Percentiles rank a stretch among this genome's conserved stretches.
Evolutionary conservation across 2,329 filamentous ascomycete genomes (phyloP).

Genomic region (Cordyceps farinosa): DNA sequence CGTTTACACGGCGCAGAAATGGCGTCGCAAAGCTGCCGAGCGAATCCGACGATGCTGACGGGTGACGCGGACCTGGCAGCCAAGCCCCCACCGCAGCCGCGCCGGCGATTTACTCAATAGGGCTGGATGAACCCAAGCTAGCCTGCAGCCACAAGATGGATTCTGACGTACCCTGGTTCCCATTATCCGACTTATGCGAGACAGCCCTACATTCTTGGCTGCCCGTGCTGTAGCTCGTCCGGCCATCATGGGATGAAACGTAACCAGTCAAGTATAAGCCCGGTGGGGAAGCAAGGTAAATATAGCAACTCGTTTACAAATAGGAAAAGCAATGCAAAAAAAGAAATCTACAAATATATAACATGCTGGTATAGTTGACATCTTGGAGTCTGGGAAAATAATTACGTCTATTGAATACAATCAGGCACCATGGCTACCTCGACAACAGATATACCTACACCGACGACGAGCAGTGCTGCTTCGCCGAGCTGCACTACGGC

Average conservation of each 20-base stretch:
- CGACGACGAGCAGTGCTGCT: conserved; percentile 42
- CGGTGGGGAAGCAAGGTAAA: not conserved
- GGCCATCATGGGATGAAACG: not conserved
- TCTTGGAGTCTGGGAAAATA: not conserved
- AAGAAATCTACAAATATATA: not conserved
- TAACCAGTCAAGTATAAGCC: not conserved
- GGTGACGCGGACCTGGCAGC: not conserved
- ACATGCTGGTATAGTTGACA: too few relatives aligned
- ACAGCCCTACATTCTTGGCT: not conserved
- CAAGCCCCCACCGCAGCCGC: not conserved
- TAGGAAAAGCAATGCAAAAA: not conserved
- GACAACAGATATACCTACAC: conserved; percentile 20
- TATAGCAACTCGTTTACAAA: not conserved
- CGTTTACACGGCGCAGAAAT: not conserved
- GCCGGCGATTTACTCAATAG: not conserved
- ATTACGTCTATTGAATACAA: rapidly evolving
- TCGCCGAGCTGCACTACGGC: conserved; percentile 29
- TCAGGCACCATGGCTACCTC: conserved; percentile 23
- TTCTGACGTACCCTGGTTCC: not conserved
- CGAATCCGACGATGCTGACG: conserved; percentile 5
- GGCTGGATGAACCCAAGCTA: not conserved
- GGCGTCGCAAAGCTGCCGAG: not conserved
- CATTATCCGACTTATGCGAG: not conserved
- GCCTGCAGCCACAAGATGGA: not conserved
- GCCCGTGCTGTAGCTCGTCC: not conserved